phyloP scores from a whole-genome alignment of 495 filamentous ascomycete species.

The Cenococcum geophilum region DNA sequence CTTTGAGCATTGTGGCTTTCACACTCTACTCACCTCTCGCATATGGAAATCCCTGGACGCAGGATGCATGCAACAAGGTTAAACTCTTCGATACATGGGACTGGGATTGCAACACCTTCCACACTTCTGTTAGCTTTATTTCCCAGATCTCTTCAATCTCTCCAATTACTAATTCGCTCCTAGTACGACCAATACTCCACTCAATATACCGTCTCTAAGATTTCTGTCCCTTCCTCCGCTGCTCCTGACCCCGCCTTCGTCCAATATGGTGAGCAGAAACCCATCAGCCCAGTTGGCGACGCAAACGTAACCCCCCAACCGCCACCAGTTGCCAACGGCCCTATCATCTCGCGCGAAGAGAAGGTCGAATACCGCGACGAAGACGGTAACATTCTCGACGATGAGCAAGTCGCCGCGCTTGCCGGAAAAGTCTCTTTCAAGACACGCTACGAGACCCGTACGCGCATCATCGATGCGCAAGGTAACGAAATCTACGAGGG shows the following conservation, averaged over 20 bases:
- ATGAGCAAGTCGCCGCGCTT: conserved; percentile 74
- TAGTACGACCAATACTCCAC: conserved; percentile 33
- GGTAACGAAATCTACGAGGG: conserved; percentile 62
- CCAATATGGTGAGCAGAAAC: conserved; percentile 2
- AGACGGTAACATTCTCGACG: conserved; percentile 78
- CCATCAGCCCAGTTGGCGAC: conserved; percentile 22
- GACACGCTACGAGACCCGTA: conserved; percentile 87
- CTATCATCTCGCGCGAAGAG: conserved; percentile 62
- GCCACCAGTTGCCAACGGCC: conserved; percentile 10
- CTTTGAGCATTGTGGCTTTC: conserved; percentile 68
- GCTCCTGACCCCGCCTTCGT: conserved; percentile 18
- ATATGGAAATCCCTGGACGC: conserved; percentile 93
- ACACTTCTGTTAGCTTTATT: conserved; percentile 72
- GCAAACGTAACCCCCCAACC: conserved; percentile 31
- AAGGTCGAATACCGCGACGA: conserved; percentile 93
- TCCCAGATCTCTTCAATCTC: conserved; percentile 5
- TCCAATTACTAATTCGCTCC: not conserved
- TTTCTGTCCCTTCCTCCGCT: conserved; percentile 11
- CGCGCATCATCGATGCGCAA: conserved; percentile 68
- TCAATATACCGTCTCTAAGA: conserved; percentile 6
- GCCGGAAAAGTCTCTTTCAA: conserved; percentile 90
- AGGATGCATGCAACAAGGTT: conserved; percentile 71
- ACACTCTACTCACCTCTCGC: conserved; percentile 76
- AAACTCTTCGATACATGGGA: conserved; percentile 90
- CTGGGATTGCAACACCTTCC: conserved; percentile 93